A percentile compares a stretch with the other conserved stretches of the same genome.
These are phyloP conservation scores for Ascoidea rubescens DNA, from an alignment of 805 yeast species.

Conservation along the genomic window DNA sequence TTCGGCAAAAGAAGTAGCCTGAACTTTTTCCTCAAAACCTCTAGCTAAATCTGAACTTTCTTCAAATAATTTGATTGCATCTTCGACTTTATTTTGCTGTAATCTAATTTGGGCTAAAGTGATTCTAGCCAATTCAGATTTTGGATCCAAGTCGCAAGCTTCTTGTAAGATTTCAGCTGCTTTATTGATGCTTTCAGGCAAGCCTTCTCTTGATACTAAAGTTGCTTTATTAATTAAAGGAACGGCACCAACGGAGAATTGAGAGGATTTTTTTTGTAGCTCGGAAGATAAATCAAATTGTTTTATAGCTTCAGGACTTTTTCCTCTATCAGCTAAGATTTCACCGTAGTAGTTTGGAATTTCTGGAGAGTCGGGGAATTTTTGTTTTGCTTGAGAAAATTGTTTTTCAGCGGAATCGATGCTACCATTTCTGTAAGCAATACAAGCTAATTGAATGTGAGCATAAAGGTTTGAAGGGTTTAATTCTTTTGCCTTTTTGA, in stretches of 20 bases:
- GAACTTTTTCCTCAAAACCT: slow-evolving; percentile 73
- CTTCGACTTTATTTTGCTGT: slow-evolving; percentile 70
- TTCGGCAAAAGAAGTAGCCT: slow-evolving; percentile 83
- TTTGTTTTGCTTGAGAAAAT: slow-evolving; percentile 55
- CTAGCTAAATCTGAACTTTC: slow-evolving; percentile 74
- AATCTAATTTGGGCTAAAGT: slow-evolving; percentile 86
- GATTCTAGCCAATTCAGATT: slow-evolving; percentile 76
- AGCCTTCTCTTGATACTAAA: slow-evolving; percentile 39
- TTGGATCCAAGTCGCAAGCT: slow-evolving; percentile 78
- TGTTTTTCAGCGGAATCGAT: slow-evolving; percentile 44
- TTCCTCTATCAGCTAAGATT: slow-evolving; percentile 71
- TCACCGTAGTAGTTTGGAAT: slow-evolving; percentile 95
- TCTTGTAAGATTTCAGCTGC: slow-evolving; percentile 54
- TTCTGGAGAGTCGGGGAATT: slow-evolving; percentile 80
- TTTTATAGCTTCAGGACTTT: slow-evolving; percentile 54
- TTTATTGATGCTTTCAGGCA: slow-evolving; percentile 29
- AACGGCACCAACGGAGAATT: slow-evolving; percentile 71
- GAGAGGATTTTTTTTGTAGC: slow-evolving; percentile 58
- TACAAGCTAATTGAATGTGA: slow-evolving; percentile 85
- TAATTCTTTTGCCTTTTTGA: slow-evolving; percentile 58
- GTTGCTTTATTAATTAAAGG: slow-evolving; percentile 88
- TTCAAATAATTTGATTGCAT: slow-evolving; percentile 72
- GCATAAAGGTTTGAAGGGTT: slow-evolving; percentile 72
- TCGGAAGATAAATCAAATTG: slow-evolving; percentile 81
- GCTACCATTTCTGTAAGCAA: slow-evolving; percentile 67